Percentiles rank a stretch among this genome's conserved stretches.
phyloP scores from a whole-genome alignment of 1,284 basidiomycete genomes.

The Malassezia dermatis region DNA sequence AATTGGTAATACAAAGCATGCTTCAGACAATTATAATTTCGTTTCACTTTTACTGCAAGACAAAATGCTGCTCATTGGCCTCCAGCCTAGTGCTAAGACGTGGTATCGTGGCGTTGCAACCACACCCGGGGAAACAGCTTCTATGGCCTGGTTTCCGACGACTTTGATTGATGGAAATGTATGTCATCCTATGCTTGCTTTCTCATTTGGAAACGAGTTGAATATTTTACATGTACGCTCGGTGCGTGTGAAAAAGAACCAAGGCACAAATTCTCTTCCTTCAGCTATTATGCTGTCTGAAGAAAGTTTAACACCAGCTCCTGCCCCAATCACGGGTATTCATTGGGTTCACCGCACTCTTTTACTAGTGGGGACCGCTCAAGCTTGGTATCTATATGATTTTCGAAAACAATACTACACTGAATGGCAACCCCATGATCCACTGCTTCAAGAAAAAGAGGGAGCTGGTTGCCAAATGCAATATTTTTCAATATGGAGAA shows the following conservation, averaged over 20 bases:
- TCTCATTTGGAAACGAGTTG: constrained; percentile 27
- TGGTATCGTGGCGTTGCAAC: constrained; percentile 56
- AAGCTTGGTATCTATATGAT: constrained; percentile 18
- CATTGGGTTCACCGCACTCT: constrained; percentile 50
- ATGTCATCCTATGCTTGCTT: constrained; percentile 29
- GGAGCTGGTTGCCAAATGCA: neutral
- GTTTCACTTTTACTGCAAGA: constrained; percentile 76
- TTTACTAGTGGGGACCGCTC: constrained; percentile 16
- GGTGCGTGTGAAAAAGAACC: constrained; percentile 6
- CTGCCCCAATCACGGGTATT: constrained; percentile 47
- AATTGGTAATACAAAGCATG: constrained; percentile 63
- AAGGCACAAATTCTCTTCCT: neutral
- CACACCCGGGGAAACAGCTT: constrained; percentile 10
- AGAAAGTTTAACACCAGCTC: constrained; percentile 41
- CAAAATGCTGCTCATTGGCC: constrained; percentile 82
- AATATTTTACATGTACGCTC: constrained; percentile 24
- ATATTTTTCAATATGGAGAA: constrained; percentile 10
- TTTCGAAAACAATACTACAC: constrained; percentile 13
- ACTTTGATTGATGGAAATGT: constrained; percentile 19
- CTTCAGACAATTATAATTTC: constrained; percentile 72
- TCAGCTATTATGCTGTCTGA: constrained; percentile 15
- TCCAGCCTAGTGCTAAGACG: constrained; percentile 82
- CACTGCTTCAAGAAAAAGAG: neutral
- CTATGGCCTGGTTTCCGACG: constrained; percentile 38
- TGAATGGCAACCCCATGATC: constrained; percentile 20